Conservation (phyloP, 2,329 filamentous ascomycete genomes). For the Fusarium multiceps region DNA sequence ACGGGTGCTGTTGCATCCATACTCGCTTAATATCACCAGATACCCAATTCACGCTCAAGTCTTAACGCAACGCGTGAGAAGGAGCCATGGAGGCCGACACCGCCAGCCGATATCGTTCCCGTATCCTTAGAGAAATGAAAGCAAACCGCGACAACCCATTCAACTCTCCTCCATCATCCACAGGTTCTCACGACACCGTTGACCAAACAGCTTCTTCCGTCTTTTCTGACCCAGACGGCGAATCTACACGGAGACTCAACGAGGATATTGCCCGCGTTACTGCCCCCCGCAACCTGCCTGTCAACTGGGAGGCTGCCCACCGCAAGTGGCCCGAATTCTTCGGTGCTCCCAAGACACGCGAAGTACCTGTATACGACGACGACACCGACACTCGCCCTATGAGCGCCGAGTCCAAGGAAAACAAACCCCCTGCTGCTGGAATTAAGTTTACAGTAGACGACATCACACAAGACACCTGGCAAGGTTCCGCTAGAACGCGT, state of each 20-base stretch:
- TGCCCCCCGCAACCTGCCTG: conserved; percentile 53
- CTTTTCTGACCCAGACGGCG: conserved; percentile 64
- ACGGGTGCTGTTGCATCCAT: conserved; percentile 40
- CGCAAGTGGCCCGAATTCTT: conserved; percentile 66
- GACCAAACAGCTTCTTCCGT: conserved; percentile 65
- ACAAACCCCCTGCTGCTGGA: conserved; percentile 53
- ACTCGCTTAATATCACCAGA: conserved; percentile 31
- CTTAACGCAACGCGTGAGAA: conserved; percentile 38
- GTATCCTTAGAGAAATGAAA: conserved; percentile 64
- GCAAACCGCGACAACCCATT: conserved; percentile 66
- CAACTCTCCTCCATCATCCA: conserved; percentile 68
- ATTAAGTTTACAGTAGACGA: conserved; percentile 57
- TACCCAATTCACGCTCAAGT: conserved; percentile 33
- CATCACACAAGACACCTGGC: conserved; percentile 56
- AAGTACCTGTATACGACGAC: conserved; percentile 46
- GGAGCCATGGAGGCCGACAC: conserved; percentile 57
- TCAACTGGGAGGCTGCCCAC: conserved; percentile 60
- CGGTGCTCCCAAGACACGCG: conserved; percentile 53
- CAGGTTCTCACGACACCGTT: conserved; percentile 67
- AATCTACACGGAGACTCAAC: conserved; percentile 64
- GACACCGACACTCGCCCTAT: conserved; percentile 53
- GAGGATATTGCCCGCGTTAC: conserved; percentile 60
- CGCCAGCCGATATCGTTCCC: conserved; percentile 58
- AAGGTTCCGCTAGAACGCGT: conserved; percentile 55
- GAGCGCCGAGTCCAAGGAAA: conserved; percentile 58